A percentile compares a stretch with the other conserved stretches of the same genome.
phyloP scores from a whole-genome alignment of 257 asterid genomes.

The Jacaranda mimosifolia region DNA sequence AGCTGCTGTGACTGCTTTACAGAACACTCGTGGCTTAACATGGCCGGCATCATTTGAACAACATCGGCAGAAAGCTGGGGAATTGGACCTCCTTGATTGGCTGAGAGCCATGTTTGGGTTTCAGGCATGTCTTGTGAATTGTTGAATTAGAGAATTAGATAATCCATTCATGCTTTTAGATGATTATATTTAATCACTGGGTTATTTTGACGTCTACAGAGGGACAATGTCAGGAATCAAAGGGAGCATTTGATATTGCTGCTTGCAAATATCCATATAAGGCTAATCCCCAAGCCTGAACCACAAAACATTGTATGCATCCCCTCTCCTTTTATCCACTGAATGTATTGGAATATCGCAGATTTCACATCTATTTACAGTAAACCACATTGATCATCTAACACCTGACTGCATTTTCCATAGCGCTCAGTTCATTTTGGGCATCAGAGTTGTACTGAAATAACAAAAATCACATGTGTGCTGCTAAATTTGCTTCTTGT shows the following conservation, averaged over 20 bases:
- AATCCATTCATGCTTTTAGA: constrained; percentile 23
- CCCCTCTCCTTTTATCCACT: constrained; percentile 31
- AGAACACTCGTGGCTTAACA: constrained; percentile 69
- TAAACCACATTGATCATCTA: constrained; percentile 16
- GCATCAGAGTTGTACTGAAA: constrained; percentile 13
- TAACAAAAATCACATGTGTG: constrained; percentile 1
- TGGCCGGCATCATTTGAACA: constrained; percentile 92
- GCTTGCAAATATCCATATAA: constrained; percentile 87
- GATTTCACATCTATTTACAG: constrained; percentile 22
- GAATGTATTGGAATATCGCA: constrained; percentile 14
- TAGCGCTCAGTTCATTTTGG: background rate
- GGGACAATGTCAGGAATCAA: constrained; percentile 94
- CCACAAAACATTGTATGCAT: constrained; percentile 74
- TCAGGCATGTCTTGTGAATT: constrained; percentile 70
- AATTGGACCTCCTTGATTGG: constrained; percentile 97
- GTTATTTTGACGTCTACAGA: constrained; percentile 60
- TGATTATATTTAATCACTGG: constrained; percentile 31
- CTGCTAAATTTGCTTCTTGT: constrained; percentile 15
- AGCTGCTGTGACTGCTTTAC: constrained; percentile 86
- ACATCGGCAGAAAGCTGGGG: constrained; percentile 83
- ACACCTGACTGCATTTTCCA: constrained; percentile 19
- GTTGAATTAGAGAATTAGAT: constrained; percentile 37
- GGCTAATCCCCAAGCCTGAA: constrained; percentile 93
- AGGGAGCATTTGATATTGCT: constrained; percentile 90
- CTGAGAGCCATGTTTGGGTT: constrained; percentile 97